A percentile compares a stretch with the other conserved stretches of the same genome.
These are phyloP conservation scores for Psilocybe cyanescens DNA, from an alignment of 768 basidiomycete genomes.

Conservation along the genomic window DNA sequence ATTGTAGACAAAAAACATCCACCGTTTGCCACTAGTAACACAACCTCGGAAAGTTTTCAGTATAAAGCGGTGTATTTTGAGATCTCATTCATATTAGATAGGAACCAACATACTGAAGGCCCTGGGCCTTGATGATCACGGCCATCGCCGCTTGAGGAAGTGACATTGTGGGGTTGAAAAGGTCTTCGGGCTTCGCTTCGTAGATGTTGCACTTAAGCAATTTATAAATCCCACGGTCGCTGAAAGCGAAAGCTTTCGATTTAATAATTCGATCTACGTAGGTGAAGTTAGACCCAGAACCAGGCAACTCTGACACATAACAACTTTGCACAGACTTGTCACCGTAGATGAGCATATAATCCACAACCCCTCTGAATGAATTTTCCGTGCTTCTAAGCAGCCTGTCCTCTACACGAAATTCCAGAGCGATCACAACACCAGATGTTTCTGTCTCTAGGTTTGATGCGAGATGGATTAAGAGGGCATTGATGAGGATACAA, in stretches of 20 bases:
- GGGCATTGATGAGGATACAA: constrained; percentile 18
- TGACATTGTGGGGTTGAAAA: no score
- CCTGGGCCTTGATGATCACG: no score
- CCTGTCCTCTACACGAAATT: constrained; percentile 5
- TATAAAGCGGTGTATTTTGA: no score
- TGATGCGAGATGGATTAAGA: constrained; percentile 19
- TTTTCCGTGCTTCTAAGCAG: constrained; percentile 6
- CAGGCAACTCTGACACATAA: constrained; percentile 1
- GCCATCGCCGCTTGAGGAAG: no score
- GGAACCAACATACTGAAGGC: no score
- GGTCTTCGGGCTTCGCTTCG: not conserved
- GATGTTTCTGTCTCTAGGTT: constrained; percentile 16
- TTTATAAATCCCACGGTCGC: constrained; percentile 14
- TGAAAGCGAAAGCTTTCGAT: constrained; percentile 19
- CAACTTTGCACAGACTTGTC: constrained; percentile 17
- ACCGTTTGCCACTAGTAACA: no score
- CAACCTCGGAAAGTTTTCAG: no score
- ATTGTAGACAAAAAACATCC: no score
- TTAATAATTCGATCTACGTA: constrained; percentile 18
- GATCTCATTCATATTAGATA: no score
- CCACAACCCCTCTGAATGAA: constrained; percentile 18
- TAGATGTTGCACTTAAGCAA: constrained; percentile 18
- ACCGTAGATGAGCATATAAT: constrained; percentile 18
- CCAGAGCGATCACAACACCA: constrained; percentile 17
- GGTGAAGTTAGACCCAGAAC: constrained; percentile 5